Evolutionary conservation across 1,139 yeast species (phyloP), one percentile per base, ranked within the genome.

Genomic region (Zygosaccharomyces sapae): DNA sequence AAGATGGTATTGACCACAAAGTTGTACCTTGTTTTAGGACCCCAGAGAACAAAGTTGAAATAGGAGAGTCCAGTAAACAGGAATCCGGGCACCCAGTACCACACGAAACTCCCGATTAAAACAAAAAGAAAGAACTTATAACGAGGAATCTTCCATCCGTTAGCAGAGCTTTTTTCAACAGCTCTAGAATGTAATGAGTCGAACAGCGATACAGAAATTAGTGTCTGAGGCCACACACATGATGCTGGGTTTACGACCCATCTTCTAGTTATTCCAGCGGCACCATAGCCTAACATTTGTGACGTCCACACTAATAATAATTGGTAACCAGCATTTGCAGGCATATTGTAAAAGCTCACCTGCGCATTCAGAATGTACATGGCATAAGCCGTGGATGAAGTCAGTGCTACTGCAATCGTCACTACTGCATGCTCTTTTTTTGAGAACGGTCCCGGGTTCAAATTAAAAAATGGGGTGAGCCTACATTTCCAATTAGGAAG

Each of bases 371-470:
- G 69, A 46, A 79, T 77, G 58, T 78, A 80, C 50, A 80, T 77
- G 24, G 81, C 81, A 56, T 78, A 76, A 34, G 83, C 81, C 31
- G 69, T 66, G 5, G 69, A 57, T 31, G 83, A 73, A 52, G 83
- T 81, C 52, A 68, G 58, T 9, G 69, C 62, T 12, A 69, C 71
- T 73, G 78, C 77, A 51, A 79, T 76, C 10, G 81, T 76, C 44
- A 79, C 69, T 22, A 77, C 67, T 8, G 82, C 74, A 58, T 81
- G 86, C 62, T 81, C 86, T 63, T 81, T 80, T 55, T 75, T 69
- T 56, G 77, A 76, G 69, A 80, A 81, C 12, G 81, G 81, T 36
- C 83, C 83, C 0, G 78, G 77, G 47, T 74, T 75, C 38, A 72
- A 53, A 45, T 68, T 61, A 49, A 69, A 64, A 42, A 61, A 65